A percentile compares a stretch with the other conserved stretches of the same genome.
phyloP scores from a whole-genome alignment of 164 flowering plant genomes.

The Santalum album region DNA sequence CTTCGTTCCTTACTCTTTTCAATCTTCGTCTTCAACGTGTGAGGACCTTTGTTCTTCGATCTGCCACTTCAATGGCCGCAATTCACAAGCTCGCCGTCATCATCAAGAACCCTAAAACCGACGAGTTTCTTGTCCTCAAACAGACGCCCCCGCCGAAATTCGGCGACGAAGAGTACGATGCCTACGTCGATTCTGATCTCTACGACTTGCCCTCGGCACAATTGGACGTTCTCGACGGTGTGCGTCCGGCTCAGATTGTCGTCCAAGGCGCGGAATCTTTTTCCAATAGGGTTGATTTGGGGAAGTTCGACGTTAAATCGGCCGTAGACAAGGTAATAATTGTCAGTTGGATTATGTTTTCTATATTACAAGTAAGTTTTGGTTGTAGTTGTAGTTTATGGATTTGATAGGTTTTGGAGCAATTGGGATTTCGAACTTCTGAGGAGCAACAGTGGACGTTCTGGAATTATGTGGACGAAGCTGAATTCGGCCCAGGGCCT shows the following conservation, averaged over 20 bases:
- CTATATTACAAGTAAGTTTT: not conserved
- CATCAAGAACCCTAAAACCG: conserved; percentile 34
- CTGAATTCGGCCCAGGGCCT: conserved; percentile 69
- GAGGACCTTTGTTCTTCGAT: not conserved
- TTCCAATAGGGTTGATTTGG: conserved; percentile 27
- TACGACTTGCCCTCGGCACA: conserved; percentile 77
- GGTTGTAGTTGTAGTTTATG: not conserved
- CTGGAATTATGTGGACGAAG: conserved; percentile 60
- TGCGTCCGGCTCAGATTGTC: conserved; percentile 8
- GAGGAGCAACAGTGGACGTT: conserved; percentile 38
- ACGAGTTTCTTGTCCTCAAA: conserved; percentile 41
- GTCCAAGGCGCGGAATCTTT: conserved; percentile 33
- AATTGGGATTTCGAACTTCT: conserved; percentile 28
- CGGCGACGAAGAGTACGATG: conserved; percentile 62
- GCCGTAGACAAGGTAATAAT: conserved; percentile 44
- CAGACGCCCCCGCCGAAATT: conserved; percentile 64
- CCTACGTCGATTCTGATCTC: conserved; percentile 71
- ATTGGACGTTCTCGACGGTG: conserved; percentile 22
- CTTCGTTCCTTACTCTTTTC: too few relatives aligned
- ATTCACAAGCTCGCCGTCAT: conserved; percentile 52
- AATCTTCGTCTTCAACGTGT: too few relatives aligned
- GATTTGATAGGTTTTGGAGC: conserved; percentile 39
- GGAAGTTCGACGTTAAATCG: conserved; percentile 40
- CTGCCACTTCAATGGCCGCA: conserved; percentile 28
- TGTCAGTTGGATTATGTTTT: not conserved